Conservation (phyloP, 495 filamentous ascomycete genomes). For the Penicillium desertorum region DNA sequence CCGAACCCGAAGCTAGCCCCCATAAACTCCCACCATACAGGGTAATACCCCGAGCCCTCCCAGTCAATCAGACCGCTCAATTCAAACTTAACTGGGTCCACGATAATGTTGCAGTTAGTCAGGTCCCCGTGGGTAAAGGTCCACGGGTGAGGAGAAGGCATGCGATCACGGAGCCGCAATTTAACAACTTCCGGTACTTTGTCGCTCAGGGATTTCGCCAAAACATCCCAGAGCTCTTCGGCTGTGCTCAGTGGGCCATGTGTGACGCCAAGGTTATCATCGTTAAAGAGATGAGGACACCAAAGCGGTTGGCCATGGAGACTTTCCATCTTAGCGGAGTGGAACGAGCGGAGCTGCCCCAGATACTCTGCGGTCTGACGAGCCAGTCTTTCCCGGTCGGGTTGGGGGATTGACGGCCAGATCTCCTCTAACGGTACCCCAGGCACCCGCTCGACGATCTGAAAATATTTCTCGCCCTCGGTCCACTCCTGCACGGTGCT, state of each 20-base stretch:
- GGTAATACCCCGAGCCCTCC: constrained; percentile 35
- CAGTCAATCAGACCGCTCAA: constrained; percentile 36
- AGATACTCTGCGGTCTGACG: background rate
- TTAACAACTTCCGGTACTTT: constrained; percentile 19
- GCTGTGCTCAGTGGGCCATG: constrained; percentile 27
- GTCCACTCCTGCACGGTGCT: constrained; percentile 8
- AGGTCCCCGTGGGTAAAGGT: constrained; percentile 36
- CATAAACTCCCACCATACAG: constrained; percentile 37
- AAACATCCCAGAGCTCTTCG: constrained; percentile 27
- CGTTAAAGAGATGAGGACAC: background rate
- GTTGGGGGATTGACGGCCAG: constrained; percentile 3
- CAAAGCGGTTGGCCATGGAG: background rate
- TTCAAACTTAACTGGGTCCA: constrained; percentile 18
- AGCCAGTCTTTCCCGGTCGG: constrained; percentile 1
- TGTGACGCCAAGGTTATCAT: background rate
- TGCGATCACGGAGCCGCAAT: constrained; percentile 20
- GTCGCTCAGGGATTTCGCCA: constrained; percentile 16
- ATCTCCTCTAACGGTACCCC: constrained; percentile 7
- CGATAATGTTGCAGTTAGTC: constrained; percentile 33
- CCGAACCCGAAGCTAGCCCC: constrained; percentile 8
- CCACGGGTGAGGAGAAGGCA: constrained; percentile 27
- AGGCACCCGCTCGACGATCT: constrained; percentile 8
- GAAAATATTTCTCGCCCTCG: background rate
- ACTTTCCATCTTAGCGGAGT: constrained; percentile 3
- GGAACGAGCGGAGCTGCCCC: constrained; percentile 6